Conservation (phyloP, 2,329 filamentous ascomycete genomes). For the Paraphaeosphaeria minitans region DNA sequence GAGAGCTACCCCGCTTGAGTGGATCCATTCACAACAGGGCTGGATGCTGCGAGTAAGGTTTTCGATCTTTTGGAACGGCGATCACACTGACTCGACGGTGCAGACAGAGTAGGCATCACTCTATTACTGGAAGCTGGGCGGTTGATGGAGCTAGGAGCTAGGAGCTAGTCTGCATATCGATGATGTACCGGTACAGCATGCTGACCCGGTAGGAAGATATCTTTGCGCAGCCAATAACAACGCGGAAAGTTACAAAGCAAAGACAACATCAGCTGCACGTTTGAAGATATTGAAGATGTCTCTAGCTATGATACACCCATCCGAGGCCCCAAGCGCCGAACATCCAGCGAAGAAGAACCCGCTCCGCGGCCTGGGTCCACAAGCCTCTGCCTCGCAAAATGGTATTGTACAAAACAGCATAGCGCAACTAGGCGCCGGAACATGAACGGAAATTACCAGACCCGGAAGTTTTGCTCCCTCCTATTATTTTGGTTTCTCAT, state of each 20-base stretch:
- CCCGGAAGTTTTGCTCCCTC: not conserved
- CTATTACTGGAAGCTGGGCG: not conserved
- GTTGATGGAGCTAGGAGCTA: not conserved
- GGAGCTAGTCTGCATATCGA: too few species aligned
- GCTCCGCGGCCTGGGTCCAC: constrained; percentile 6
- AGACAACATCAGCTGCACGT: not conserved
- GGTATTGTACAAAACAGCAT: constrained; percentile 8
- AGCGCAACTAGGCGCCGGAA: not conserved
- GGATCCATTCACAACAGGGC: not conserved
- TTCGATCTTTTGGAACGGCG: not conserved
- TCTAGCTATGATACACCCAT: constrained; percentile 7
- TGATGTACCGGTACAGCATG: not conserved
- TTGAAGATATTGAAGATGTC: not conserved
- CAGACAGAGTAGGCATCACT: not conserved
- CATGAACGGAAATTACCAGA: not conserved
- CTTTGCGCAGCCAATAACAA: not conserved
- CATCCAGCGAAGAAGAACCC: constrained; percentile 2
- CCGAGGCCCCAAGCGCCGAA: not conserved
- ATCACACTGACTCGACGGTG: not conserved
- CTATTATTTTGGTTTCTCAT: constrained; percentile 1
- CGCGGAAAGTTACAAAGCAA: not conserved
- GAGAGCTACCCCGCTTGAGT: not conserved
- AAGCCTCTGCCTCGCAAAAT: constrained; percentile 4
- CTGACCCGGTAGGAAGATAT: not conserved
- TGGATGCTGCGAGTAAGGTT: not conserved